Conservation (phyloP, 345 rosid genomes). For the Rhizophora apiculata region DNA sequence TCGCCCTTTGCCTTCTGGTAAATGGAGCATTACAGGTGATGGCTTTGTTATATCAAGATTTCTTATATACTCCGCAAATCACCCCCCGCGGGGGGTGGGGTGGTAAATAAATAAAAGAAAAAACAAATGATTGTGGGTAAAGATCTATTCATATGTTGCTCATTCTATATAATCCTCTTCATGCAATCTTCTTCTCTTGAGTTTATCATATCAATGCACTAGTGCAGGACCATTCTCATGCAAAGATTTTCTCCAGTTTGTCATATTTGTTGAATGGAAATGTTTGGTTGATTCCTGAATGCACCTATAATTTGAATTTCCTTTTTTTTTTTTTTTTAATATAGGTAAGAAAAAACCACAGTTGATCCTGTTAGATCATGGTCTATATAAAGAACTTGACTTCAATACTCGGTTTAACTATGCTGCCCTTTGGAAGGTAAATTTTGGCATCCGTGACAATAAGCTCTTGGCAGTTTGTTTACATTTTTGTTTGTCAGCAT, state of each 20-base stretch:
- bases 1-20: constrained; percentile 70
- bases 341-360: constrained; percentile 79
- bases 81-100: too few relatives aligned
- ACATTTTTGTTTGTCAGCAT: constrained; percentile 7
- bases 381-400: constrained; percentile 89
- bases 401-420: constrained; percentile 67
- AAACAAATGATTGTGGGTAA: too few relatives aligned
- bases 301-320: neutral
- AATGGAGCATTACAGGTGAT: constrained; percentile 54
- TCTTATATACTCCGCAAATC: neutral
- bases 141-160: too few relatives aligned
- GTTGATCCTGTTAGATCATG: constrained; percentile 82
- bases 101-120: too few relatives aligned
- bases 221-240: too few relatives aligned
- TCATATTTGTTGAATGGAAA: too few relatives aligned
- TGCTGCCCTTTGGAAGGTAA: constrained; percentile 87
- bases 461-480: constrained; percentile 2
- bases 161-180: too few relatives aligned
- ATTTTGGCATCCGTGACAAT: neutral
- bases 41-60: constrained; percentile 18
- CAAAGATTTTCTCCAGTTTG: too few relatives aligned
- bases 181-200: too few relatives aligned
- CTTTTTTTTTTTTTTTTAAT: neutral
- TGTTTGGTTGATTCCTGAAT: neutral
- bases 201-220: too few relatives aligned